phyloP scores from a whole-genome alignment of 805 yeast species.

The Metschnikowia baotianmanensis region DNA sequence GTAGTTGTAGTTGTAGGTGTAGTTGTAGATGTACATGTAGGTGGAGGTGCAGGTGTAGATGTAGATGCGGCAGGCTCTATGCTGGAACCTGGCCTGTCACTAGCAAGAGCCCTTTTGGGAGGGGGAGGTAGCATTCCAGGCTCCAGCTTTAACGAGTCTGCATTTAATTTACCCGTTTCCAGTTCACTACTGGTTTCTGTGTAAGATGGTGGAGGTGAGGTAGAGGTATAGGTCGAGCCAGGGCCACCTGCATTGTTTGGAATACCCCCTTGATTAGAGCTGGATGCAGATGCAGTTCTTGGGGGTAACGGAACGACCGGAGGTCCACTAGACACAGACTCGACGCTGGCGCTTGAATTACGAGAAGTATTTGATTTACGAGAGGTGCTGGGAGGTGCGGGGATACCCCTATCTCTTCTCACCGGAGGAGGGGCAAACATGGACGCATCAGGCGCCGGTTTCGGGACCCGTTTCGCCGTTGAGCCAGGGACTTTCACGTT shows the following conservation, averaged over 20 bases:
- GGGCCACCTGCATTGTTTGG: not conserved
- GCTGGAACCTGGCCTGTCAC: no score
- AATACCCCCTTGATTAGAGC: not conserved
- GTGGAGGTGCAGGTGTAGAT: not conserved
- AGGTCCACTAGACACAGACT: not conserved
- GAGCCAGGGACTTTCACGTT: not conserved
- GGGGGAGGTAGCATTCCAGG: slow-evolving; percentile 46
- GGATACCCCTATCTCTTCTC: slow-evolving; percentile 22
- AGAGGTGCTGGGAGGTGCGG: not conserved
- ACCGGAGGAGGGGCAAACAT: slow-evolving; percentile 43
- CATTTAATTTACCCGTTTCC: not conserved
- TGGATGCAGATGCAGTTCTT: slow-evolving; percentile 2
- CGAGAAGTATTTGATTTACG: no score
- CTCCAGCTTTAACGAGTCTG: not conserved
- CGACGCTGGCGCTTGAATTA: no score
- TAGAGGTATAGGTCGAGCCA: not conserved
- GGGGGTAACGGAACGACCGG: slow-evolving; percentile 5
- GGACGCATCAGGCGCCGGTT: slow-evolving; percentile 34
- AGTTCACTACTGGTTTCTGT: slow-evolving; percentile 1
- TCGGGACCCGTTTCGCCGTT: slow-evolving; percentile 5
- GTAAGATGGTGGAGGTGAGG: slow-evolving; percentile 7
- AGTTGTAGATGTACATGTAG: not conserved
- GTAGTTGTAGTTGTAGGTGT: not conserved
- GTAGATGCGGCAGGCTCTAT: no score
- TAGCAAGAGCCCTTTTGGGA: slow-evolving; percentile 26